These are phyloP conservation scores for Ceratocystis destructans DNA, from an alignment of 2,329 filamentous ascomycete species.

Conservation along the genomic window DNA sequence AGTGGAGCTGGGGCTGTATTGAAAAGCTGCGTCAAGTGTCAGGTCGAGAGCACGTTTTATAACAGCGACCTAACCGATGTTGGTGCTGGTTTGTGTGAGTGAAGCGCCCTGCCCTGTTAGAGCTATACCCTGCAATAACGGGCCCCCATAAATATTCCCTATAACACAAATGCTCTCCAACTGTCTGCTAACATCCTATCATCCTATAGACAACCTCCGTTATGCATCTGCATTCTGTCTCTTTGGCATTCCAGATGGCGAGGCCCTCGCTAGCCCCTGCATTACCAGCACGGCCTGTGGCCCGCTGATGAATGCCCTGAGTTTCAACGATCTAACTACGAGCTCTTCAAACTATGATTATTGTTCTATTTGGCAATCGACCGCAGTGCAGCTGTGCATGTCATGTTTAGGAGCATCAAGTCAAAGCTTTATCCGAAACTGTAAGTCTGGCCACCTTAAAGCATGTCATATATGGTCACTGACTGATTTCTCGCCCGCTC, in stretches of 20 bases:
- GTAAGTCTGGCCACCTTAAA: slow-evolving; percentile 26
- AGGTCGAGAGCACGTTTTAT: slow-evolving; percentile 36
- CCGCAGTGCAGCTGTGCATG: slow-evolving; percentile 32
- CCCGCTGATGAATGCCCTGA: slow-evolving; percentile 33
- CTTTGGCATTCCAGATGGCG: slow-evolving; percentile 33
- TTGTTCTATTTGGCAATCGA: slow-evolving; percentile 36
- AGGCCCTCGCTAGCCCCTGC: slow-evolving; percentile 34
- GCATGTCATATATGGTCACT: not conserved
- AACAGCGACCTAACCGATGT: slow-evolving; percentile 37
- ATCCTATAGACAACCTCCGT: slow-evolving; percentile 40
- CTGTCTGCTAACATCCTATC: not conserved
- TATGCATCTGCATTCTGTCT: slow-evolving; percentile 43
- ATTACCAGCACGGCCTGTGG: slow-evolving; percentile 43
- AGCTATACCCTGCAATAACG: not conserved
- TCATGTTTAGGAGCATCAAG: slow-evolving; percentile 32
- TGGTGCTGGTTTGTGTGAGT: slow-evolving; percentile 42
- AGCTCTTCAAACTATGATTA: slow-evolving; percentile 37
- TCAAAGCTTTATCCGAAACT: slow-evolving; percentile 39
- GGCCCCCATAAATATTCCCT: not conserved
- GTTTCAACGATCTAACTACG: slow-evolving; percentile 37
- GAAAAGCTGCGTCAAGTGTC: slow-evolving; percentile 38
- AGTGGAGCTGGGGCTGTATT: slow-evolving; percentile 35
- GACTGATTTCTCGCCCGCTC: slow-evolving; percentile 9
- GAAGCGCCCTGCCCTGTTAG: not conserved
- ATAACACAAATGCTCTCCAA: too few relatives aligned